Evolutionary conservation across 768 basidiomycete genomes (phyloP), one percentile per base, ranked within the genome.

Genomic region (Boletales sp.): DNA sequence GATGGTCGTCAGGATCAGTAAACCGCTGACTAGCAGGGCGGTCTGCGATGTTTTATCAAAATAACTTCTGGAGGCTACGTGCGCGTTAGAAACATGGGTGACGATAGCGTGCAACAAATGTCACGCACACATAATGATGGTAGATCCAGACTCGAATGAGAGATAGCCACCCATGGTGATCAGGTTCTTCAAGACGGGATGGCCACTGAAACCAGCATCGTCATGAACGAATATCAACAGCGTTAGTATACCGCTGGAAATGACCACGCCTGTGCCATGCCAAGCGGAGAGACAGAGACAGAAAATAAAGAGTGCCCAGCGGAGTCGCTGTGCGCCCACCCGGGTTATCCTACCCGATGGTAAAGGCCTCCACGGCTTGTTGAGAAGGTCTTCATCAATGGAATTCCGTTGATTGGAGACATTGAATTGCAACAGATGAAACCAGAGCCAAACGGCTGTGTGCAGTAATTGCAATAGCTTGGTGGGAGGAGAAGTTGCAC

Each of bases 341-440:
- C 70, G 49, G 2, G 68, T 62, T 19, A 77, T 68, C 17, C 72
- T 72, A 9, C 70, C 69, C 12, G 76, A 62, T 4, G 75, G 73
- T n/a, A 77, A 55, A 2, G 76, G 76, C 4, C 76, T 62, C 57
- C 68, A 71, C 1, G 70, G 68, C 41, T 74, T 73, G 46, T 77
- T 76, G 41, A 61, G 48, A 19, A 51, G 60, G 47, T 77, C 76
- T 55, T 77, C 76, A 18, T 68, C 68, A 8, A 63, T 61, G 36
- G 62, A 58, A 36, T 66, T 57, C 15, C 62, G 61, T 60, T 75
- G 76, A 49, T 77, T 77, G 12, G 70, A 60, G n/a, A 74, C 53
- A 40, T 69, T 63, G 58, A 69, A 74, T 25, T 65, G 67, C 2
- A 76, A 55, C 21, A 75, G 53, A 46, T 78, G 74, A 8, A 75